Evolutionary conservation across 1,139 yeast genomes (phyloP).

Genomic region (Pichia sp.): DNA sequence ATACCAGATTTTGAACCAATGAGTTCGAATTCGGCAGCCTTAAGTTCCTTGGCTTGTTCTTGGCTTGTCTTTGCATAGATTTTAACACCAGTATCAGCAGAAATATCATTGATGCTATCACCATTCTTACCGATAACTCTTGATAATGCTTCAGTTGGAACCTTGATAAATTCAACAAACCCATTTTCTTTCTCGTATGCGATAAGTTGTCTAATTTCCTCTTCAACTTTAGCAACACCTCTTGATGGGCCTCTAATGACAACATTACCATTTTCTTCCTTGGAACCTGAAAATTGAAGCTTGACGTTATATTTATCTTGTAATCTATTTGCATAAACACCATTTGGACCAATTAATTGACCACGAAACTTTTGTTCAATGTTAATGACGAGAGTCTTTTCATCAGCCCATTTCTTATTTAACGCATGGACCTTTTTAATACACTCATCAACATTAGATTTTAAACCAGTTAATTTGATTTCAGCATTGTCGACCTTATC

Average conservation of each 20-base stretch:
- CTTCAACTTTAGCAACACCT: slow-evolving; percentile 79
- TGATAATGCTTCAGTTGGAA: slow-evolving; percentile 70
- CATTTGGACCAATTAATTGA: slow-evolving; percentile 77
- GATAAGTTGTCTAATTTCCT: slow-evolving; percentile 76
- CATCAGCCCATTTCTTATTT: slow-evolving; percentile 80
- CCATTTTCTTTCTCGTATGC: slow-evolving; percentile 89
- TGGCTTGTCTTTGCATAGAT: slow-evolving; percentile 41
- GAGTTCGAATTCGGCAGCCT: slow-evolving; percentile 43
- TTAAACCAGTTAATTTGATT: slow-evolving; percentile 58
- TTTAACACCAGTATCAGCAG: slow-evolving; percentile 74
- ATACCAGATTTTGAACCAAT: slow-evolving; percentile 80
- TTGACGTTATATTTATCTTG: slow-evolving; percentile 84
- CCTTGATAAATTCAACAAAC: slow-evolving; percentile 50
- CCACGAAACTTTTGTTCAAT: slow-evolving; percentile 79
- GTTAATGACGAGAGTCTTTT: slow-evolving; percentile 52
- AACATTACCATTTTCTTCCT: slow-evolving; percentile 39
- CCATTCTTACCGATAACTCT: slow-evolving; percentile 88
- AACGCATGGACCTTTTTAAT: slow-evolving; percentile 50
- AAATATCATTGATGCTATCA: slow-evolving; percentile 74
- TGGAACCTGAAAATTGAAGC: slow-evolving; percentile 63
- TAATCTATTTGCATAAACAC: slow-evolving; percentile 74
- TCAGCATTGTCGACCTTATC: slow-evolving; percentile 33
- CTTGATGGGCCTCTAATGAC: slow-evolving; percentile 85
- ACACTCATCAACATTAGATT: slow-evolving; percentile 74
- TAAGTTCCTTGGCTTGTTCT: slow-evolving; percentile 42